phyloP scores from a whole-genome alignment of 1,284 basidiomycete species.

The Fomitopsis schrenkii region DNA sequence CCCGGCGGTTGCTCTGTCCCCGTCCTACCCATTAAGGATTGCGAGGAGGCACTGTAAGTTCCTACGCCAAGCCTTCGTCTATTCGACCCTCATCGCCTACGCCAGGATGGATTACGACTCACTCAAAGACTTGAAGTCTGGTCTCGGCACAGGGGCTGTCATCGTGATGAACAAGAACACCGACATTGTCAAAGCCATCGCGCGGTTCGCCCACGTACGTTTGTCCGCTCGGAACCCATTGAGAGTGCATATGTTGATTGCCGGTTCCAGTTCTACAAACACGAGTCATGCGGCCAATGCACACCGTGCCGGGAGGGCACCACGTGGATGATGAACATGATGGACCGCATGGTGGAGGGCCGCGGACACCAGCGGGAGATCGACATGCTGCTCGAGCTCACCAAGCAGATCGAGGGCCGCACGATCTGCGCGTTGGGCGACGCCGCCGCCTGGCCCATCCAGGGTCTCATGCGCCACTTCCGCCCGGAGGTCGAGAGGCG shows the following conservation, averaged over 20 bases:
- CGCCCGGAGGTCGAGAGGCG: slow-evolving; percentile 90
- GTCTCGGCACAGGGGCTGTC: slow-evolving; percentile 95
- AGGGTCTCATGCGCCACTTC: slow-evolving; percentile 96
- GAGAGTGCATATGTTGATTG: too few species aligned
- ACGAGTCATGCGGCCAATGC: slow-evolving; percentile 98
- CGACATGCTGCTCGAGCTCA: slow-evolving; percentile 93
- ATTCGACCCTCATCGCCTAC: slow-evolving; percentile 3
- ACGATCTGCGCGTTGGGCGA: slow-evolving; percentile 97
- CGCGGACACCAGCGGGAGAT: slow-evolving; percentile 91
- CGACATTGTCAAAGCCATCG: slow-evolving; percentile 90
- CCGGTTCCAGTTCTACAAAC: slow-evolving; percentile 80
- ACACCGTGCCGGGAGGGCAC: slow-evolving; percentile 96
- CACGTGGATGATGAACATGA: slow-evolving; percentile 99
- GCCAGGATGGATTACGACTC: slow-evolving; percentile 97
- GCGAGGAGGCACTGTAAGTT: slow-evolving; percentile 81
- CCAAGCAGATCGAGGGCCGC: slow-evolving; percentile 94
- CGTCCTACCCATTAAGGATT: slow-evolving; percentile 81
- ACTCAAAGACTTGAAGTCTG: slow-evolving; percentile 90
- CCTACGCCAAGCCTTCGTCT: background rate
- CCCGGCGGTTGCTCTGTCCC: slow-evolving; percentile 96
- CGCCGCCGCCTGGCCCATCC: slow-evolving; percentile 98
- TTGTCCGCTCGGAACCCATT: background rate
- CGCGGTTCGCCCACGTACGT: slow-evolving; percentile 83
- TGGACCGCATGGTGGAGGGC: slow-evolving; percentile 89
- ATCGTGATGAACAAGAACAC: slow-evolving; percentile 99